Evolutionary conservation across 345 rosid species (phyloP).

Genomic region (Populus pruinosa): DNA sequence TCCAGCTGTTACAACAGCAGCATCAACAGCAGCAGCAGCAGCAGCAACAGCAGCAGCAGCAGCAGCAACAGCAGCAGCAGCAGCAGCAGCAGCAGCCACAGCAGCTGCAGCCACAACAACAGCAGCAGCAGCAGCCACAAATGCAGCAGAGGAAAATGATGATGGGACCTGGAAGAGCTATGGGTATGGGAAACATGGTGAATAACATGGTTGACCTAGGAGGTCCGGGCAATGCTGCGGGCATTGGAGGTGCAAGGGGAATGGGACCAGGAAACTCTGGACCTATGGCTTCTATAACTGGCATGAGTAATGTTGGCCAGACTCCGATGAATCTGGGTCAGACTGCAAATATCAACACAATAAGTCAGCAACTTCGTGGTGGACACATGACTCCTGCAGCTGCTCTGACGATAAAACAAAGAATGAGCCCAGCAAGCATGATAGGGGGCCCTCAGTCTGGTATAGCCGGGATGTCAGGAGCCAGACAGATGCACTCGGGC

Average conservation of each 20-base stretch:
- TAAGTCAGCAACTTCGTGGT: conserved; percentile 57
- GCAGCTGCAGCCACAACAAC: conserved; percentile 35
- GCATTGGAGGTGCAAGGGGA: conserved; percentile 66
- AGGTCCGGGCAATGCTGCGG: conserved; percentile 50
- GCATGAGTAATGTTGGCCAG: conserved; percentile 59
- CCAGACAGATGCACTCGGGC: conserved; percentile 59
- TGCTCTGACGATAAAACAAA: conserved; percentile 34
- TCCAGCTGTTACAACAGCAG: conserved; percentile 50
- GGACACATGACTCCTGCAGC: conserved; percentile 40
- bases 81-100: conserved; percentile 47
- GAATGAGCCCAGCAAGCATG: conserved; percentile 34
- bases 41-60: conserved; percentile 5
- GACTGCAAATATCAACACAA: conserved; percentile 41
- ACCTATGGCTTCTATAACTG: conserved; percentile 58
- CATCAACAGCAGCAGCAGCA: conserved; percentile 8
- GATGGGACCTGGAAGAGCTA: conserved; percentile 64
- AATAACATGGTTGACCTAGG: conserved; percentile 62
- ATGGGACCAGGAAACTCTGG: conserved; percentile 69
- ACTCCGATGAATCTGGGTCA: conserved; percentile 57
- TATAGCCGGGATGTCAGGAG: conserved; percentile 59
- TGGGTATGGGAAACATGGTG: conserved; percentile 62
- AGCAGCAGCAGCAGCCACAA: conserved; percentile 34
- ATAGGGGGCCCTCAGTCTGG: conserved; percentile 63
- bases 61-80: conserved; percentile 5
- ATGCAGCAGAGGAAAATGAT: conserved; percentile 57